Conservation (phyloP, 352 stramenopile species). For the Globisporangium okanoganense region DNA sequence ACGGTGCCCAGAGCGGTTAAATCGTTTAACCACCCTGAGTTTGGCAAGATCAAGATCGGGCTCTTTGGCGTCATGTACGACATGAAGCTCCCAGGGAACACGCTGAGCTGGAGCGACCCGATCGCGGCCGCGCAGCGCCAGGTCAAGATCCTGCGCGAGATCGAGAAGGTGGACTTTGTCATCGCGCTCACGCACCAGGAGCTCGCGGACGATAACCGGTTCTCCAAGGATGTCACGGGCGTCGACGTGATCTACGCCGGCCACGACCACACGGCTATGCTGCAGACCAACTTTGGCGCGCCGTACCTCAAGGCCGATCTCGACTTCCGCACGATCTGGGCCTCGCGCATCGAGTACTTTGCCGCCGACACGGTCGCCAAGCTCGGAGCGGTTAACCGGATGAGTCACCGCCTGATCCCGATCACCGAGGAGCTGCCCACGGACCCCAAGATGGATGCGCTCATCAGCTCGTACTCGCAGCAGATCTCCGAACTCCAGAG, state of each 20-base stretch:
- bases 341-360: constrained; percentile 58
- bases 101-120: constrained; percentile 60
- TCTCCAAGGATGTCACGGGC: constrained; percentile 62
- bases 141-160: constrained; percentile 34
- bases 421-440: constrained; percentile 59
- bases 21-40: constrained; percentile 30
- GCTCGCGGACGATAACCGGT: constrained; percentile 58
- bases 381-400: constrained; percentile 31
- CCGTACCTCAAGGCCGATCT: constrained; percentile 75
- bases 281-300: constrained; percentile 67
- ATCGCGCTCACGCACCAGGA: constrained; percentile 74
- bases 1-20: constrained; percentile 50
- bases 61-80: constrained; percentile 80
- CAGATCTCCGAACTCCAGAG: constrained; percentile 42
- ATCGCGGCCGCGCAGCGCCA: constrained; percentile 50
- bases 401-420: constrained; percentile 47
- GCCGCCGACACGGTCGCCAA: constrained; percentile 17
- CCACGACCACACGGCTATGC: constrained; percentile 72
- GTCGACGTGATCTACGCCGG: constrained; percentile 69
- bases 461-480: constrained; percentile 44
- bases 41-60: constrained; percentile 53
- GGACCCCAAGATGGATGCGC: constrained; percentile 40
- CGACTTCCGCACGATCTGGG: constrained; percentile 70
- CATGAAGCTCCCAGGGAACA: constrained; percentile 63
- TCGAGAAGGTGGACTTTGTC: constrained; percentile 58